Base-by-base conservation (phyloP, 306 rosid genomes). In the Sphenostylis stenocarpa region DNA sequence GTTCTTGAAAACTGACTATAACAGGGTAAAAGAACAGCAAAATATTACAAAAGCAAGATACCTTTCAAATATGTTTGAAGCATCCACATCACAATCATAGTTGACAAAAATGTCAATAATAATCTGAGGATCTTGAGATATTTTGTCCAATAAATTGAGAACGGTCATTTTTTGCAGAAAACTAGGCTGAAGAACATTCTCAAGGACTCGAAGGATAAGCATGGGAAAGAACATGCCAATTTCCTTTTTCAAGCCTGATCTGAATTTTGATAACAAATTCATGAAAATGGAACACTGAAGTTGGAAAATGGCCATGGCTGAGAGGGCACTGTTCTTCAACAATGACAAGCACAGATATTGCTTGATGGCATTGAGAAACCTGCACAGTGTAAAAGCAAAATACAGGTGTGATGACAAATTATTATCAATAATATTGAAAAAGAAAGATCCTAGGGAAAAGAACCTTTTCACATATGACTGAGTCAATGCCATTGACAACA, bases 21-120 rank as follows among this genome's bases (percentile, higher is more conserved):
- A 52, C 60, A 79, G 23, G 84, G 16, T 66, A 51, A 16, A 72
- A 64, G 24, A 19, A 63, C 55, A 61, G 15, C n/a, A 47, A 72
- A 72, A 77, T 55, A 24, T 58, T 52, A 77, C 70, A 86, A 81
- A 80, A 75, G 86, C 73, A 81, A 76, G 74, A 83, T 87, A 96
- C 99, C 99, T 96, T 88, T 96, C 99, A 75, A 92, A 96, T 81
- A 96, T 89, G 86, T 96, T 96, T 48, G 99, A 94, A 78, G 98
- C 88, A 81, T 96, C 99, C 73, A 96, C 94, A 83, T 96, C 98
- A 62, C 99, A 96, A 79, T 96, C 99, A 86, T 89, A 96, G 86
- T 96, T 96, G 87, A 96, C 99, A 82, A 95, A 95, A 77, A 92
- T 88, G 84, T 96, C 99, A 17, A 96, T 84, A 57, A 92, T 88